Base-by-base conservation (phyloP, 495 filamentous ascomycete genomes). In the Opeltia flavorubescens region DNA sequence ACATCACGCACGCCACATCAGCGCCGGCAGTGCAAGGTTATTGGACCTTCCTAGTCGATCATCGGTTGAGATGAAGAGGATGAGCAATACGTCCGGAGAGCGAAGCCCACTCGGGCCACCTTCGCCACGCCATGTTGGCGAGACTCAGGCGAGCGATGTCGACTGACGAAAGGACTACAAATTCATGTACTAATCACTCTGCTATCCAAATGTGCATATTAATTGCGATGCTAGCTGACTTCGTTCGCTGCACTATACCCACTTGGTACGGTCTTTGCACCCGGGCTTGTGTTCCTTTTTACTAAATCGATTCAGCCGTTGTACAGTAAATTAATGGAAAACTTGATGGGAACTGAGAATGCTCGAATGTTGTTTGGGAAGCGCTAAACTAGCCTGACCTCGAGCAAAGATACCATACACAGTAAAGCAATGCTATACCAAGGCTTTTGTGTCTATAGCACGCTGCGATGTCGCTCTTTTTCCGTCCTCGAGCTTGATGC, bases 21-120 rank as follows among this genome's bases (percentile, higher is more conserved):
- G 80, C 47, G 80, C 81, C 17, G 84, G 82, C 20, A 84, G 78
- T 60, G 81, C 83, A 4, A 78, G 74, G 56, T 61, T 87, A 11
- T 59, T 86, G 29, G 76, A 84, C 45, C 66, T 85, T 24, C 74
- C 72, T 1, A 68, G 71, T 27, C 65, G 72, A 5, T 56, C 50
- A 34, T 66, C 65, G 17, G 49, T 45, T 11, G 66, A 69, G 29
- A 48, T 49, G 8, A 66, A 58, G 46, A 53, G 62, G 39, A 36
- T 56, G 34, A 63, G 61, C 25, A 43, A 50, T 28, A 46, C 53
- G 12, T 60, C 47, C n/a, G 54, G 54, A 12, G 53, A 53, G 38
- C 45, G 51, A 42, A 57, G 50, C 46, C 50, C 51, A 24, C 42
- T 59, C 9, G 34, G 29, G 12, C 4, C 46, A 35, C 55, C 55